Conservation (phyloP, 495 filamentous ascomycete genomes). For the Xylaria nigripes region DNA sequence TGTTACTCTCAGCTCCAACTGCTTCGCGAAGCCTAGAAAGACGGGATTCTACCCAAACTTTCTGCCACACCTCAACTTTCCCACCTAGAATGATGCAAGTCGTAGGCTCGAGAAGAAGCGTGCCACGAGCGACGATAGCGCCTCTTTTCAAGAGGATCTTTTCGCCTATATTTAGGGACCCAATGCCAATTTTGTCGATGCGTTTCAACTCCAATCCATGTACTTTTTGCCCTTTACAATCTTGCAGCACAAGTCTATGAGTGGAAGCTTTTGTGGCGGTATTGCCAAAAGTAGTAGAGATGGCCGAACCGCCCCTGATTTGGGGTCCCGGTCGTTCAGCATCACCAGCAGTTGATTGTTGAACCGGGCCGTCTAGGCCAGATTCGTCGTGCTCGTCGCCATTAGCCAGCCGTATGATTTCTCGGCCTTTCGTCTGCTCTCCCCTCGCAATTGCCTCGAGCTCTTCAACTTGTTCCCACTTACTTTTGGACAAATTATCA, state of each 20-base stretch:
- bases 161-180: conserved; percentile 63
- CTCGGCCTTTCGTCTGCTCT: conserved; percentile 70
- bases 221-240: conserved; percentile 59
- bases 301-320: not conserved
- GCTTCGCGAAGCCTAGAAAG: conserved; percentile 59
- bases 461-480: conserved; percentile 79
- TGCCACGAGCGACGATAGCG: conserved; percentile 60
- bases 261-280: conserved; percentile 44
- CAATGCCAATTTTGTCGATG: conserved; percentile 56
- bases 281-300: not conserved
- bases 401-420: conserved; percentile 67
- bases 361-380: conserved; percentile 7
- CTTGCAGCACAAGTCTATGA: conserved; percentile 76
- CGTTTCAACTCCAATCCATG: conserved; percentile 65
- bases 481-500: conserved; percentile 67
- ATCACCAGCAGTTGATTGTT: not conserved
- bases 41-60: conserved; percentile 63
- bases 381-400: conserved; percentile 24
- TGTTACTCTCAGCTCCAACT: conserved; percentile 34
- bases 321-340: not conserved
- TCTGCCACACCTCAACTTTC: conserved; percentile 75
- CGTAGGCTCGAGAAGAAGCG: conserved; percentile 63
- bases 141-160: conserved; percentile 67
- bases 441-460: conserved; percentile 77
- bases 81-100: conserved; percentile 66